Percentiles rank a stretch among this genome's conserved stretches.
Evolutionary conservation across 768 basidiomycete species (phyloP).

Genomic region (Podaxis sp.): DNA sequence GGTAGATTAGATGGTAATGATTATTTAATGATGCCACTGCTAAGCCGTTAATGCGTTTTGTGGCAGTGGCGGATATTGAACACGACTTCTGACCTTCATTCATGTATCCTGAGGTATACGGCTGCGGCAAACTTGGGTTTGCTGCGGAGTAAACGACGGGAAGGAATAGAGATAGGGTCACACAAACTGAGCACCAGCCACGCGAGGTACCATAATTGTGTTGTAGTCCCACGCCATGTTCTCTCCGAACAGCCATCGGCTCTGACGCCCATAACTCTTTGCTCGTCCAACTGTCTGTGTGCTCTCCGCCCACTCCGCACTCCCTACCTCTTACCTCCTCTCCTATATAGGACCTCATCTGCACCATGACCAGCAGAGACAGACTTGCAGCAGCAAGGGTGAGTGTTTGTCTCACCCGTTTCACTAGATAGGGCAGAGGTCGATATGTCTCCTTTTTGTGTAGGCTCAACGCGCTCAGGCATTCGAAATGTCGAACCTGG

Average conservation of each 20-base stretch:
- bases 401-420: background rate
- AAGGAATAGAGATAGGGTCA: background rate
- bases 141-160: background rate
- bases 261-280: background rate
- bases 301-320: background rate
- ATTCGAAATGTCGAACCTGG: conserved; percentile 28
- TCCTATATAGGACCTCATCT: background rate
- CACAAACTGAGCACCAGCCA: background rate
- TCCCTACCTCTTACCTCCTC: background rate
- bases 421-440: background rate
- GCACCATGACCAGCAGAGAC: conserved; percentile 6
- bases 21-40: background rate
- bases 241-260: background rate
- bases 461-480: conserved; percentile 31
- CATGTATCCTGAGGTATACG: background rate
- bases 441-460: conserved; percentile 1
- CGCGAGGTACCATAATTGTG: conserved; percentile 5
- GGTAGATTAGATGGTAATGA: background rate
- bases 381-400: conserved; percentile 8
- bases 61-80: background rate
- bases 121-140: background rate
- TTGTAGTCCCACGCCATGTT: background rate
- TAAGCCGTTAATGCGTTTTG: background rate
- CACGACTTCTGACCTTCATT: background rate
- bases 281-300: background rate